A percentile compares a stretch with the other conserved stretches of the same genome.
These are phyloP conservation scores for Candida sanyaensis DNA, from an alignment of 1,139 yeast species.

Conservation along the genomic window DNA sequence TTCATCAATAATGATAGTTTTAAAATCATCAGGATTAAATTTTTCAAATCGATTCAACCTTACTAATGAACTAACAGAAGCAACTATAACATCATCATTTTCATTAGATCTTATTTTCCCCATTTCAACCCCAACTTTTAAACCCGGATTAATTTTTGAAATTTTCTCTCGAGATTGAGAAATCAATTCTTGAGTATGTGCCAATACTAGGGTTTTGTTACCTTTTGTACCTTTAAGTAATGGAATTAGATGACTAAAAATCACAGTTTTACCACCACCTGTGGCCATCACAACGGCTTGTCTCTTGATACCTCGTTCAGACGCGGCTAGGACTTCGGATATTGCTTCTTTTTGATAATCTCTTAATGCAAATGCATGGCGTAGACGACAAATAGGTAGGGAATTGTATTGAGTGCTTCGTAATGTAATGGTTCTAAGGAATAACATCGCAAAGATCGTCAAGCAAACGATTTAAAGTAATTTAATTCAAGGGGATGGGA, in stretches of 20 bases:
- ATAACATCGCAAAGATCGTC: too few species aligned
- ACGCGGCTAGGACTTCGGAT: conserved; percentile 50
- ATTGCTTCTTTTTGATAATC: conserved; percentile 79
- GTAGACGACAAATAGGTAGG: not conserved
- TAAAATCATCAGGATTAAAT: conserved; percentile 60
- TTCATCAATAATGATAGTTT: conserved; percentile 82
- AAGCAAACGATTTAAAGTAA: too few species aligned
- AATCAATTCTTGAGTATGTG: conserved; percentile 81
- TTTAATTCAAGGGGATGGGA: too few species aligned
- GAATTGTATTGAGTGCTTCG: not conserved
- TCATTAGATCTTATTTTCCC: conserved; percentile 42
- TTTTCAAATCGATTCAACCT: conserved; percentile 49
- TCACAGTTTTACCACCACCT: conserved; percentile 94
- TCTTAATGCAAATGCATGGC: conserved; percentile 20
- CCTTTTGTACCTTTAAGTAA: conserved; percentile 39
- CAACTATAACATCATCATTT: conserved; percentile 69
- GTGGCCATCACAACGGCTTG: conserved; percentile 90
- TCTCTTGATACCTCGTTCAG: conserved; percentile 50
- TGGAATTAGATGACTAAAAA: conserved; percentile 68
- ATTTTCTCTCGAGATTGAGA: conserved; percentile 66
- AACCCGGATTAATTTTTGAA: conserved; percentile 46
- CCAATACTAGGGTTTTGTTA: conserved; percentile 63
- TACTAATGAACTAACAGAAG: conserved; percentile 70
- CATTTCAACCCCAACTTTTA: conserved; percentile 74
- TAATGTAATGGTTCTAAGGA: not conserved